These are phyloP conservation scores for Pseudonitzschia pungens DNA, from an alignment of 108 stramenopile genomes.

Conservation along the genomic window DNA sequence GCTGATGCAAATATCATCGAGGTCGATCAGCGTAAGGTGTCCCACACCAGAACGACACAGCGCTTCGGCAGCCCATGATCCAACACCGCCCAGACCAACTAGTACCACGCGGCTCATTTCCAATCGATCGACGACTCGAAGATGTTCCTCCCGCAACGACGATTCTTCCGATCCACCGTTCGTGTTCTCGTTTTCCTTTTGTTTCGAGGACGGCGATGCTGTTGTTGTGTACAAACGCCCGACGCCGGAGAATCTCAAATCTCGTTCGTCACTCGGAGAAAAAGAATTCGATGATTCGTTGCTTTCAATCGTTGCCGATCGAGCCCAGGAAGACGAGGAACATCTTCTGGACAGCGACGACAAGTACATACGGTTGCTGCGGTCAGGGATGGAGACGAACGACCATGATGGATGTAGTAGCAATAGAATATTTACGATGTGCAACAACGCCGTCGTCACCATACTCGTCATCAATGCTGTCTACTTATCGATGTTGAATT, in stretches of 20 bases:
- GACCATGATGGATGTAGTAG: not conserved
- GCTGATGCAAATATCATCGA: slow-evolving; percentile 83
- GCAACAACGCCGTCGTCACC: not conserved
- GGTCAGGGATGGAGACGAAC: slow-evolving; percentile 1
- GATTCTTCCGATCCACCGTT: not conserved
- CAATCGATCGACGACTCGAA: slow-evolving; percentile 42
- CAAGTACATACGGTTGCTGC: not conserved
- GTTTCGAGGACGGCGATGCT: not conserved
- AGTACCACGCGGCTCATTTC: slow-evolving; percentile 58
- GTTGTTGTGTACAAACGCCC: slow-evolving; percentile 35
- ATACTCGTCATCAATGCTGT: not conserved
- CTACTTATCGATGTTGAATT: not conserved
- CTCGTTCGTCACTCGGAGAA: slow-evolving; percentile 13
- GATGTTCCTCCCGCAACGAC: slow-evolving; percentile 12
- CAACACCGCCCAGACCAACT: slow-evolving; percentile 82
- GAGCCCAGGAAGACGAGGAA: not conserved
- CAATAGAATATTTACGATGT: not conserved
- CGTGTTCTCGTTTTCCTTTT: not conserved
- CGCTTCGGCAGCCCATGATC: slow-evolving; percentile 86
- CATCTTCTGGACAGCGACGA: not conserved
- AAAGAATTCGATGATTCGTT: not conserved
- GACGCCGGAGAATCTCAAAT: slow-evolving; percentile 41
- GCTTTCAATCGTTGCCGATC: not conserved
- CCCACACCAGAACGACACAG: slow-evolving; percentile 80
- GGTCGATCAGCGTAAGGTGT: slow-evolving; percentile 66